A percentile compares a stretch with the other conserved stretches of the same genome.
Conservation (phyloP, 2,329 filamentous ascomycete species). For the Penicillium sp. region DNA sequence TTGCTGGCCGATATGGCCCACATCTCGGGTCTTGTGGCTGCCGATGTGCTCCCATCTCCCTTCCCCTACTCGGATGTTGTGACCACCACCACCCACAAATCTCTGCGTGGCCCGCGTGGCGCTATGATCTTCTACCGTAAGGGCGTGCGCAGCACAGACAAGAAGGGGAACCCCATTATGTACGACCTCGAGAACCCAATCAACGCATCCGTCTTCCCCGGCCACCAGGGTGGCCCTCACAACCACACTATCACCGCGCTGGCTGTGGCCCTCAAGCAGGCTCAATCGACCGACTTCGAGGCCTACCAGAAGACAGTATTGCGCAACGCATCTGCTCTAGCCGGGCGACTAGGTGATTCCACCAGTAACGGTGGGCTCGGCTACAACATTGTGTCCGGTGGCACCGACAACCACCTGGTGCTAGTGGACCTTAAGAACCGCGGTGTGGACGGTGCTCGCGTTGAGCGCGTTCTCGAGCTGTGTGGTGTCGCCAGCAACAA, state of each 20-base stretch:
- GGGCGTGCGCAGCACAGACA: slow-evolving; percentile 86
- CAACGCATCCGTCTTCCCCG: slow-evolving; percentile 99
- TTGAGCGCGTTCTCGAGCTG: slow-evolving; percentile 85
- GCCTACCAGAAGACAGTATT: slow-evolving; percentile 91
- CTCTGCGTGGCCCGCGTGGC: slow-evolving; percentile 90
- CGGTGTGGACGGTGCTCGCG: slow-evolving; percentile 83
- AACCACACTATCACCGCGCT: slow-evolving; percentile 99
- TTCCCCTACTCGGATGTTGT: slow-evolving; percentile 94
- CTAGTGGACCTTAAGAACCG: slow-evolving; percentile 88
- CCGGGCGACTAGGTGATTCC: slow-evolving; percentile 67
- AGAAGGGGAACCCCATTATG: slow-evolving; percentile 82
- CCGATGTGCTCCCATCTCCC: slow-evolving; percentile 87
- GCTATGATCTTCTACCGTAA: slow-evolving; percentile 99
- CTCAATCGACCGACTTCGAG: slow-evolving; percentile 84
- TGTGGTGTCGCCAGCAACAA: slow-evolving; percentile 98
- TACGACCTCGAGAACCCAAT: slow-evolving; percentile 96
- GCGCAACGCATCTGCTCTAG: slow-evolving; percentile 87
- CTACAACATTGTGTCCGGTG: slow-evolving; percentile 92
- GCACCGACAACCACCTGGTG: slow-evolving; percentile 97
- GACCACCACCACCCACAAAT: slow-evolving; percentile 99
- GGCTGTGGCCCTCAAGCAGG: slow-evolving; percentile 92
- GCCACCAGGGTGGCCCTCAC: slow-evolving; percentile 96
- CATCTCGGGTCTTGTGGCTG: slow-evolving; percentile 93
- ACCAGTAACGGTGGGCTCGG: slow-evolving; percentile 68
- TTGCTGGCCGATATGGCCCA: slow-evolving; percentile 98